Evolutionary conservation across 2,329 filamentous ascomycete species (phyloP).

Genomic region (Cladorrhinum sp.): DNA sequence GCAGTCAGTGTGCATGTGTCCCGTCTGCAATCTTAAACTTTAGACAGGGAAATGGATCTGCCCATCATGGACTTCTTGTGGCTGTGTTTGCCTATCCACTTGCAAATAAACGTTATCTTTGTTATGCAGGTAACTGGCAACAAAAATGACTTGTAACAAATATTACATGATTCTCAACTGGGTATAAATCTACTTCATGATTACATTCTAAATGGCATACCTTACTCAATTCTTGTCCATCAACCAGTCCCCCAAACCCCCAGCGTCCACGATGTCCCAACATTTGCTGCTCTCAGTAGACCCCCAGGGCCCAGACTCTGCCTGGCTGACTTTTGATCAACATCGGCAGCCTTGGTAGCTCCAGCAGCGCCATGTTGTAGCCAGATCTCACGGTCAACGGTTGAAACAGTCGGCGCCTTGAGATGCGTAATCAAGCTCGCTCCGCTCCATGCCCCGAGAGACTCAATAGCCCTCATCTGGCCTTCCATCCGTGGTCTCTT

Average conservation of each 20-base stretch:
- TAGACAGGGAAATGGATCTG: no score
- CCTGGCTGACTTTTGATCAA: conserved; percentile 55
- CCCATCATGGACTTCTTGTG: not conserved
- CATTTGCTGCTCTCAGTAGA: conserved; percentile 39
- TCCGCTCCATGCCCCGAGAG: conserved; percentile 71
- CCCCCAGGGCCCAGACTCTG: conserved; percentile 63
- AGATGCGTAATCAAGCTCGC: conserved; percentile 68
- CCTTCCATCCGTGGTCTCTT: conserved; percentile 49
- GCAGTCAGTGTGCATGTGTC: not conserved
- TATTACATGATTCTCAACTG: not conserved
- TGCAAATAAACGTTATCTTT: not conserved
- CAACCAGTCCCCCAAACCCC: conserved; percentile 58
- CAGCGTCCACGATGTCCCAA: conserved; percentile 57
- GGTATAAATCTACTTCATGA: not conserved
- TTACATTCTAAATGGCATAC: not conserved
- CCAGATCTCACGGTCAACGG: conserved; percentile 70
- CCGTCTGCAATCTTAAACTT: not conserved
- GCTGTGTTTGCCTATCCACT: not conserved
- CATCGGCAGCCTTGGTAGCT: conserved; percentile 57
- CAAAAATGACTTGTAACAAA: not conserved
- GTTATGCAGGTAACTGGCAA: not conserved
- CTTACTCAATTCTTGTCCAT: conserved; percentile 7
- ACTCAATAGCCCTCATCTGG: conserved; percentile 62
- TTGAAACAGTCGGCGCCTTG: conserved; percentile 65
- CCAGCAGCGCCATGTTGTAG: conserved; percentile 63